phyloP scores from a whole-genome alignment of 257 asterid species.

The Solanum corneliomulleri region DNA sequence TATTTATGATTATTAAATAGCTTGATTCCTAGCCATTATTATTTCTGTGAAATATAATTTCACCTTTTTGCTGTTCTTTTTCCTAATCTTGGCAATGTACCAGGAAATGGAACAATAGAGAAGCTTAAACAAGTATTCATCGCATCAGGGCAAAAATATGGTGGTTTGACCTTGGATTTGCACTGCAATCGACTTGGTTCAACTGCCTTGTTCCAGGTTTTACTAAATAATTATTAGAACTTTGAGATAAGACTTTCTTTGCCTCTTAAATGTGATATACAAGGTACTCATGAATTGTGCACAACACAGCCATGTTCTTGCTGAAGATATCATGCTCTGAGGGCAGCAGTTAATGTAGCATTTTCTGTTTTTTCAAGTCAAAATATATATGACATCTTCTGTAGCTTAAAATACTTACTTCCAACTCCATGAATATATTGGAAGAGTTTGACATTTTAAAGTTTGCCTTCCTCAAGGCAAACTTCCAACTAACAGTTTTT shows the following conservation, averaged over 20 bases:
- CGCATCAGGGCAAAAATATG: conserved; percentile 67
- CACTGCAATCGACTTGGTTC: conserved; percentile 82
- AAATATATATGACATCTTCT: neutral
- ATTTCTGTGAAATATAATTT: neutral
- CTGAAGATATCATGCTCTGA: neutral
- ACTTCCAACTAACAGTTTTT: neutral
- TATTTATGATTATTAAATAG: neutral
- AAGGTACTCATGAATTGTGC: neutral
- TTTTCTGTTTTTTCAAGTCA: neutral
- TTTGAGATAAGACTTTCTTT: neutral
- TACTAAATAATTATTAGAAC: neutral
- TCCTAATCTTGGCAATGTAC: conserved; percentile 2
- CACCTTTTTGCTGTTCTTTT: conserved; percentile 4
- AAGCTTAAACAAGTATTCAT: conserved; percentile 61
- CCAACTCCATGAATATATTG: neutral
- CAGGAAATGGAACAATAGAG: conserved; percentile 79
- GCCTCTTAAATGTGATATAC: neutral
- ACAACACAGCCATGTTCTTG: neutral
- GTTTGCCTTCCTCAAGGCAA: neutral
- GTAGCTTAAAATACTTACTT: neutral
- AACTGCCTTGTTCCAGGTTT: conserved; percentile 72
- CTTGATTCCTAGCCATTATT: neutral
- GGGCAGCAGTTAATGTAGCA: neutral
- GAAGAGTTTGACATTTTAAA: neutral
- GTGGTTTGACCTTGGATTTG: conserved; percentile 72